phyloP scores from a whole-genome alignment of 2,329 filamentous ascomycete species.

The Trichophyton schoenleinii region DNA sequence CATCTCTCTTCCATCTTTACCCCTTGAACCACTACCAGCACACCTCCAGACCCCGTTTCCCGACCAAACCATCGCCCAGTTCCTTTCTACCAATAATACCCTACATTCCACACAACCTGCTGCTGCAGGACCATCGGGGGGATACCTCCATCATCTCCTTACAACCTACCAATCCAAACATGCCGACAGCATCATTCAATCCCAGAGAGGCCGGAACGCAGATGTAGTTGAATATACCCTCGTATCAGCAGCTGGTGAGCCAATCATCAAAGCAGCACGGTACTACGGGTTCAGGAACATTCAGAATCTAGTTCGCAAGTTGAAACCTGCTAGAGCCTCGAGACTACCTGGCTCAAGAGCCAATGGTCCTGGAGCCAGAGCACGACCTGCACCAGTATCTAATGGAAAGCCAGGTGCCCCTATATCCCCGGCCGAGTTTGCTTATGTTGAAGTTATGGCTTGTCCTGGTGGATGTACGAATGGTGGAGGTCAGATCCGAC shows the following conservation, averaged over 20 bases:
- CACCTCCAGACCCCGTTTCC: constrained; percentile 52
- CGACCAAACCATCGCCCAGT: constrained; percentile 54
- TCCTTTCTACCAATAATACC: constrained; percentile 44
- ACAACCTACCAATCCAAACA: constrained; percentile 58
- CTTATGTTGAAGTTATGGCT: constrained; percentile 98
- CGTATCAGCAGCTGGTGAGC: constrained; percentile 40
- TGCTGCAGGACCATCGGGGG: constrained; percentile 68
- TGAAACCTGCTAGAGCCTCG: constrained; percentile 69
- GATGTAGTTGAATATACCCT: constrained; percentile 83
- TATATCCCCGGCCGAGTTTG: constrained; percentile 48
- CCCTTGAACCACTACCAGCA: constrained; percentile 43
- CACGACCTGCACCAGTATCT: constrained; percentile 30
- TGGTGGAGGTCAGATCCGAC: constrained; percentile 87
- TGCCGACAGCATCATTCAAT: constrained; percentile 58
- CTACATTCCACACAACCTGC: constrained; percentile 29
- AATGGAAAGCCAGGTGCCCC: constrained; percentile 11
- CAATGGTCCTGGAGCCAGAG: constrained; percentile 24
- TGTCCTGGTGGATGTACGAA: constrained; percentile 98
- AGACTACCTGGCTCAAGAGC: constrained; percentile 47
- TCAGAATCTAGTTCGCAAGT: constrained; percentile 84
- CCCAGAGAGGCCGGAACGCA: constrained; percentile 66
- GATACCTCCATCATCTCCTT: constrained; percentile 76
- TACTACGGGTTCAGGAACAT: constrained; percentile 99
- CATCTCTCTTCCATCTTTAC: constrained; percentile 61
- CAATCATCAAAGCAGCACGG: constrained; percentile 66